Evolutionary conservation across 208 protist species (phyloP).

Genomic region (Tritrichomonas foetus): DNA sequence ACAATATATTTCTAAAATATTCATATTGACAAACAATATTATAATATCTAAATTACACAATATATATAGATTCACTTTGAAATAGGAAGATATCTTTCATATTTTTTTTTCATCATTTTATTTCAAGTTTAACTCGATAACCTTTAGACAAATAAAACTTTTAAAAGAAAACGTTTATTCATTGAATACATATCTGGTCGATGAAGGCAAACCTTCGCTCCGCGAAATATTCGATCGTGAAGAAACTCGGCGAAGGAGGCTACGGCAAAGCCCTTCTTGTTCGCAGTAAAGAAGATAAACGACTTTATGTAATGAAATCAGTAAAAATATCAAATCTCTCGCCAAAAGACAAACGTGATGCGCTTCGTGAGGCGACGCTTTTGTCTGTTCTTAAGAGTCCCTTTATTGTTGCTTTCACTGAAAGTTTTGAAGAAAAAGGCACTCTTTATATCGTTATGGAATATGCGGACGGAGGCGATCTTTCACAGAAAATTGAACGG

Average conservation of each 20-base stretch:
- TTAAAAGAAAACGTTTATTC: too few relatives aligned
- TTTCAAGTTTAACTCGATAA: too few relatives aligned
- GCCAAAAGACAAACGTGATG: background rate
- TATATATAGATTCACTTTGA: too few relatives aligned
- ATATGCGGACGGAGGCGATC: constrained; percentile 44
- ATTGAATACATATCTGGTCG: too few relatives aligned
- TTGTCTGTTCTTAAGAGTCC: background rate
- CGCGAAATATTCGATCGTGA: background rate
- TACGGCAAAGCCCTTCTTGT: background rate
- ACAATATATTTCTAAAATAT: too few relatives aligned
- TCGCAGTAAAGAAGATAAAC: background rate
- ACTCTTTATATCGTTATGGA: constrained; percentile 45
- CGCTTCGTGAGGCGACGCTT: background rate
- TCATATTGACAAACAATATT: too few relatives aligned
- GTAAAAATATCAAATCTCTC: background rate
- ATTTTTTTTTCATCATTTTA: too few relatives aligned
- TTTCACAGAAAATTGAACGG: background rate
- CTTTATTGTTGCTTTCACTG: background rate
- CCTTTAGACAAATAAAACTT: too few relatives aligned
- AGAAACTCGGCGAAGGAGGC: background rate
- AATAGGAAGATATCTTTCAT: too few relatives aligned
- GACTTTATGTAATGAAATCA: background rate
- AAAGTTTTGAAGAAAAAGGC: background rate
- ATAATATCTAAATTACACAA: too few relatives aligned
- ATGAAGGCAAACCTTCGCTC: too few relatives aligned